Evolutionary conservation across 129 eudicot species (phyloP).

Genomic region (Saussurea involucrata): DNA sequence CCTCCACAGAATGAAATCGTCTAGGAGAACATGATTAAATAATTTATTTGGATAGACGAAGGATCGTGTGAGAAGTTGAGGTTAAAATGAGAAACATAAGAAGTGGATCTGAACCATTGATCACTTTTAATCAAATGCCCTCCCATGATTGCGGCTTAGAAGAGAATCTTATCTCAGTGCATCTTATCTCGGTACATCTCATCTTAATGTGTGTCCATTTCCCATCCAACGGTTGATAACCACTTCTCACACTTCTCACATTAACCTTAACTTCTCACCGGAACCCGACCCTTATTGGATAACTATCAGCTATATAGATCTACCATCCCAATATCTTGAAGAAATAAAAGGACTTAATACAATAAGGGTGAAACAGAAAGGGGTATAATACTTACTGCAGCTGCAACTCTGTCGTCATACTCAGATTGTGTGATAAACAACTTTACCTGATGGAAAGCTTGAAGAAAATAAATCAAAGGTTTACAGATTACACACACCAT

Average conservation of each 20-base stretch:
- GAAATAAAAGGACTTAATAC: not conserved
- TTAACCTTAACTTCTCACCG: no score
- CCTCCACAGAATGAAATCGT: not conserved
- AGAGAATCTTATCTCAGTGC: no score
- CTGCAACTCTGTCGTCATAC: constrained; percentile 67
- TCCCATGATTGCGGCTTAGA: no score
- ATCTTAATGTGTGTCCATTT: no score
- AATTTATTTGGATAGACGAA: no score
- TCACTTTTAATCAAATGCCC: no score
- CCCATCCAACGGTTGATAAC: no score
- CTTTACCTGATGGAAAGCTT: constrained; percentile 49
- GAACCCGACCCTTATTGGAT: not conserved
- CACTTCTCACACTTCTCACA: no score
- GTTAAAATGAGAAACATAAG: no score
- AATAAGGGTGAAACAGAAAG: not conserved
- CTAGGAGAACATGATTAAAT: not conserved
- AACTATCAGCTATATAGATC: not conserved
- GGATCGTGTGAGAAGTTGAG: no score
- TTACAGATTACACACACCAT: not conserved
- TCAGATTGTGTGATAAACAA: constrained; percentile 69
- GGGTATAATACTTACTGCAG: constrained; percentile 75
- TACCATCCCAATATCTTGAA: not conserved
- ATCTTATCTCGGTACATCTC: no score
- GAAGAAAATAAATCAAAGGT: not conserved
- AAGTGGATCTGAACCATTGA: no score